Base-by-base conservation (phyloP, 139 green algal species). In the Nannochloris sp. region DNA sequence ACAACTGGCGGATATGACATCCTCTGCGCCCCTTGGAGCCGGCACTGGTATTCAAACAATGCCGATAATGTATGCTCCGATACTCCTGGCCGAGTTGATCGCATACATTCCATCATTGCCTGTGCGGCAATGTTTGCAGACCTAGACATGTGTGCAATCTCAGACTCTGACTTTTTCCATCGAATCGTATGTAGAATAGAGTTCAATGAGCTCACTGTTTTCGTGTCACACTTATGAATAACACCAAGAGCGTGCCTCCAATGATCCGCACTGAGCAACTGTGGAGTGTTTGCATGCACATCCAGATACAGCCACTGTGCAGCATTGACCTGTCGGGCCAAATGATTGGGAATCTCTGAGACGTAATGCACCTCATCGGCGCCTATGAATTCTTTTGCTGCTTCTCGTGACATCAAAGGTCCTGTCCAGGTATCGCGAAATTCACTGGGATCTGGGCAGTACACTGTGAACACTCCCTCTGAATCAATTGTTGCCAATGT, bases 1-100 rank as follows among this genome's bases (percentile, higher is more conserved):
- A 88, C 85, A 2, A 95, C 85, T 14, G 68, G 64, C 0, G 88
- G 86, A 56, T 90, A 95, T 8, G 88, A 77, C 68, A 88, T 76
- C 29, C 83, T 69, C 55, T 80, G 61, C 7, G 88, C 86, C 6
- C 88, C 88, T 4, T 55, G 56, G 37, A 58, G 21, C 59, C 77
- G 81, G 34, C 78, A 81, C 29, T 67, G 56, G 57, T 75, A 79
- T 71, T 89, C 80, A 67, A 92, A 94, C n/a, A 55, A 27, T 4
- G 85, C 78, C 3, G 78, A 83, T 44, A 95, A 57, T 37, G 57
- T 25, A 12, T 76, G 67, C 74, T 94, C 87, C 2, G 62, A 44
- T 16, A 87, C 65, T 12, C 34, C 29, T 23, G 48, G n/a, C 27
- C 44, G 25, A 15, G 43, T 63, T 19, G 27, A n/a, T 73, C 74